Evolutionary conservation across 805 yeast genomes (phyloP).

Genomic region (Geotrichum ghanense): DNA sequence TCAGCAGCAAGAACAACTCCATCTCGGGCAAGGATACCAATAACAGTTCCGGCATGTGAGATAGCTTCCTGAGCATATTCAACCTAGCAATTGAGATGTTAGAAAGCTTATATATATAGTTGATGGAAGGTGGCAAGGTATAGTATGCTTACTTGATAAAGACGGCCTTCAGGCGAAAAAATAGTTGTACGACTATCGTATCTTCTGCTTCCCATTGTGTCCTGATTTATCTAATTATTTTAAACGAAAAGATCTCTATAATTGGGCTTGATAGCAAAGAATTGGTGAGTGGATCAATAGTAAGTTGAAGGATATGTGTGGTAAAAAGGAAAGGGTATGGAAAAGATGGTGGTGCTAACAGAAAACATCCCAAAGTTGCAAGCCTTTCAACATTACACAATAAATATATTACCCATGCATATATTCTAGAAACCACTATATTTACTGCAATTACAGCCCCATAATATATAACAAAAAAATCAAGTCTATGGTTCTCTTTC

Average conservation of each 20-base stretch:
- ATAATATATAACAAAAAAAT: no score
- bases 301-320: no score
- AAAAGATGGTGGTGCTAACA: slow-evolving; percentile 1
- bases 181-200: slow-evolving; percentile 98
- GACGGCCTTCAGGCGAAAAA: slow-evolving; percentile 96
- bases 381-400: neutral
- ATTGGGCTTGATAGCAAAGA: no score
- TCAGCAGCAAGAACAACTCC: slow-evolving; percentile 97
- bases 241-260: no score
- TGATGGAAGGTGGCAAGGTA: no score
- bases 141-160: slow-evolving; percentile 63
- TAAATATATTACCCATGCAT: no score
- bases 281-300: no score
- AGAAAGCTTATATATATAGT: neutral
- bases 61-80: slow-evolving; percentile 94
- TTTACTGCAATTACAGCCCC: no score
- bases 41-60: slow-evolving; percentile 72
- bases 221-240: no score
- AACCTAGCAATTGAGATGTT: slow-evolving; percentile 31
- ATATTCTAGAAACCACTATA: no score
- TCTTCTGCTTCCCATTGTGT: slow-evolving; percentile 71
- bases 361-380: neutral
- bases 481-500: neutral
- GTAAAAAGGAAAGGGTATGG: neutral
- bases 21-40: slow-evolving; percentile 63